Conservation (phyloP, 2,329 filamentous ascomycete genomes). For the Diaporthe sp. region DNA sequence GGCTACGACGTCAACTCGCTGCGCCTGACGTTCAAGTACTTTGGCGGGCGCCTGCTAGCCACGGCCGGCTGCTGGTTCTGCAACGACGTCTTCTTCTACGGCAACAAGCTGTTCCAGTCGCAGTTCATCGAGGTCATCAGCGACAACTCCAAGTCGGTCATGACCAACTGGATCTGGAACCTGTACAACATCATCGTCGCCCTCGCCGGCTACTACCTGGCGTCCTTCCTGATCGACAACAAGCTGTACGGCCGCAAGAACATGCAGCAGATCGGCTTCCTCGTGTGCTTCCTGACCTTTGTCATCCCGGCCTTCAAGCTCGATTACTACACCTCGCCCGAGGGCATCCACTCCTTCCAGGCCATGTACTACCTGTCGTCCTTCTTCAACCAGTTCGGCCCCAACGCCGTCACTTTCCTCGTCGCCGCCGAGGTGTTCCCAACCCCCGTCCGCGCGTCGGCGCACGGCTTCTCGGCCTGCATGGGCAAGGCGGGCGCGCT, state of each 20-base stretch:
- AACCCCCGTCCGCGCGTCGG: conserved; percentile 90
- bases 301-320: conserved; percentile 91
- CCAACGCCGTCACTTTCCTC: conserved; percentile 96
- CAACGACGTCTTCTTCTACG: conserved; percentile 99
- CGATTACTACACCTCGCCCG: conserved; percentile 80
- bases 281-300: conserved; percentile 94
- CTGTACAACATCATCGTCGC: conserved; percentile 90
- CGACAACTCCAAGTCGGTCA: conserved; percentile 76
- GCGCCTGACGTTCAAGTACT: conserved; percentile 82
- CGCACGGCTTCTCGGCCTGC: conserved; percentile 95
- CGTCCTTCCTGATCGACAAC: conserved; percentile 91
- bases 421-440: conserved; percentile 97
- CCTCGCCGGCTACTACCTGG: conserved; percentile 89
- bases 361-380: conserved; percentile 98
- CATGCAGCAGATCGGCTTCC: conserved; percentile 96
- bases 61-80: conserved; percentile 93
- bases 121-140: conserved; percentile 90
- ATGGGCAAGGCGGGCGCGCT: conserved; percentile 91
- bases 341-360: conserved; percentile 89
- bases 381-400: conserved; percentile 99
- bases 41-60: conserved; percentile 86
- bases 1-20: conserved; percentile 93
- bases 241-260: conserved; percentile 96
- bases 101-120: conserved; percentile 96
- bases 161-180: conserved; percentile 93